A percentile compares a stretch with the other conserved stretches of the same genome.
These are phyloP conservation scores for Voacanga thouarsii DNA, from an alignment of 257 asterid species.

Conservation along the genomic window DNA sequence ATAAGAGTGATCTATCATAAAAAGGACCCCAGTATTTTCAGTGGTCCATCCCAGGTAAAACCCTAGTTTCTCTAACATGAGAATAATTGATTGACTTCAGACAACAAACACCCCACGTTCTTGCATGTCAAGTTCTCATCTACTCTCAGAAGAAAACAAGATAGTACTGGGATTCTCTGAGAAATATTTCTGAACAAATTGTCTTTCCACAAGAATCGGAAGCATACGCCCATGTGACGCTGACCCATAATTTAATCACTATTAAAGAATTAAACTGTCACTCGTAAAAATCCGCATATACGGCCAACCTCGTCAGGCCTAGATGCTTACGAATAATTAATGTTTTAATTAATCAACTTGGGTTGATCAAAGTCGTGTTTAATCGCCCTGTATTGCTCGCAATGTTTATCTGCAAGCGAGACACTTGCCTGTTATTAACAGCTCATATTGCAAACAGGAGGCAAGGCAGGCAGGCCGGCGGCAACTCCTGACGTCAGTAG, in stretches of 20 bases:
- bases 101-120: slow-evolving; percentile 27
- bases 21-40: not conserved
- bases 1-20: not conserved
- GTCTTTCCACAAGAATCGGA: slow-evolving; percentile 23
- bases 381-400: not conserved
- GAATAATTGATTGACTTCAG: not conserved
- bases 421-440: slow-evolving; percentile 8
- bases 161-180: slow-evolving; percentile 32
- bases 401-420: slow-evolving; percentile 3
- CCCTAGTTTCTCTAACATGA: not conserved
- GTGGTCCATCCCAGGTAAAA: not conserved
- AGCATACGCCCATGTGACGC: slow-evolving; percentile 35
- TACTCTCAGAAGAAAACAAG: slow-evolving; percentile 16
- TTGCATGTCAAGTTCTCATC: slow-evolving; percentile 7
- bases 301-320: slow-evolving; percentile 8
- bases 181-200: slow-evolving; percentile 6
- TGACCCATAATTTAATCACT: slow-evolving; percentile 17
- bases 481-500: not conserved
- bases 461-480: not conserved
- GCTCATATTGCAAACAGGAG: not conserved
- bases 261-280: not conserved
- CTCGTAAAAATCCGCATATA: not conserved
- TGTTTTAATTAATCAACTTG: slow-evolving; percentile 1
- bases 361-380: not conserved
- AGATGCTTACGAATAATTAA: not conserved